Base-by-base conservation (phyloP, 164 flowering plant species). In the Nelumbo lutea region DNA sequence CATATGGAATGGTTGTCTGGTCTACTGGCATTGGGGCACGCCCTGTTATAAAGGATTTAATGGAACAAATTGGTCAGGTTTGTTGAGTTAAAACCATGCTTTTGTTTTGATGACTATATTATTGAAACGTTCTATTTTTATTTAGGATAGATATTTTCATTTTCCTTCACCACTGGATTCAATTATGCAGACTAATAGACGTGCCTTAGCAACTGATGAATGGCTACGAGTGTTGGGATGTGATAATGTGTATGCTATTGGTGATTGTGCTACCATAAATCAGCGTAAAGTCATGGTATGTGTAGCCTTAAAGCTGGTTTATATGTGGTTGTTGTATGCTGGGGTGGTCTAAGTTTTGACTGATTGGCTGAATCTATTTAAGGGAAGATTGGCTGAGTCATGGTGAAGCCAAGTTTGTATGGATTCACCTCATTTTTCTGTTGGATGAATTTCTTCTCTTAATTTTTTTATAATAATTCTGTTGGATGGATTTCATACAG, bases 1-100 rank as follows among this genome's bases (percentile, higher is more conserved):
- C 98, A 9, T 94, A 94, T 77, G 98, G 98, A 58, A 91, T 94
- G 98, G 82, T 77, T 77, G 93, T 91, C 60, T 94, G 98, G 98
- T 94, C 98, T 59, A 94, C 98, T 62, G 98, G 98, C 40, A 90
- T 91, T 73, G 98, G 90, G 51, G 84, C 96, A 62, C 98, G 90
- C 51, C 94, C 98, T 41, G 77, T 89, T 43, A 73, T 95, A 61
- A 82, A 70, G 76, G 92, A 95, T 42, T 92, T 95, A 61, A 92
- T 95, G 97, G 78, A 84, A 76, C 89, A 95, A 79, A 74, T 94
- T 76, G 92, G 90, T 61, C 98, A 94, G 90, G 98, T 90, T 70
- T 64, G 55, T 79, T 67, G 45, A 13, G 42, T 46, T 61, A 41
- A 39, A 43, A 55, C 51, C 4, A 45, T 70, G 38, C 5, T 43